Percentiles rank a stretch among this genome's conserved stretches.
phyloP scores from a whole-genome alignment of 768 basidiomycete genomes.

The Suillus occidentalis region DNA sequence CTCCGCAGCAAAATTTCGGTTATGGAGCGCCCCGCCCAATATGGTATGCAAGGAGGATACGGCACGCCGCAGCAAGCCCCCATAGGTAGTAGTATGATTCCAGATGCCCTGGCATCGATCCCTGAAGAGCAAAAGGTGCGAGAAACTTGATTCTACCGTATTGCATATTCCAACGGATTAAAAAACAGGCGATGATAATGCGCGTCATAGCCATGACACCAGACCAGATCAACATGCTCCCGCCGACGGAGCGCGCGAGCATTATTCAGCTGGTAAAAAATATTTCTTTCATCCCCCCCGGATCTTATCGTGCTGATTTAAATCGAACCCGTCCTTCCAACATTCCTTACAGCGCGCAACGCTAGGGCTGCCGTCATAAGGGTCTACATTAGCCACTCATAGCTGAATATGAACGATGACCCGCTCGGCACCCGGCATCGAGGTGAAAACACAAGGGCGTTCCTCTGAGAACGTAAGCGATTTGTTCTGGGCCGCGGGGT shows the following conservation, averaged over 20 bases:
- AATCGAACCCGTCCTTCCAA: conserved; percentile 22
- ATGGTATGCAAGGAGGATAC: conserved; percentile 18
- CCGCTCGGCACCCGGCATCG: background rate
- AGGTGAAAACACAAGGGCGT: background rate
- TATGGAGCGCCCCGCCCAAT: conserved; percentile 13
- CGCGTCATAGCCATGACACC: conserved; percentile 80
- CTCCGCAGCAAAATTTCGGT: conserved; percentile 25
- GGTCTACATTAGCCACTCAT: conserved; percentile 1
- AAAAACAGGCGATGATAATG: conserved; percentile 64
- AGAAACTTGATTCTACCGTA: too few species aligned
- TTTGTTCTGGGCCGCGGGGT: background rate
- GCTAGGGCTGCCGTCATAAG: conserved; percentile 30
- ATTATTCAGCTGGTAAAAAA: conserved; percentile 77
- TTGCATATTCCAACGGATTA: background rate
- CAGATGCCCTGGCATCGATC: conserved; percentile 56
- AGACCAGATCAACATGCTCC: conserved; percentile 77
- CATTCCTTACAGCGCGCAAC: conserved; percentile 29
- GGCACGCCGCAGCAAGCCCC: conserved; percentile 18
- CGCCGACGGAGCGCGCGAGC: conserved; percentile 69
- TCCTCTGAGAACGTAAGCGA: background rate
- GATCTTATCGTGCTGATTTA: conserved; percentile 28
- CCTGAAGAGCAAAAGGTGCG: conserved; percentile 66
- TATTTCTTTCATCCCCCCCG: background rate
- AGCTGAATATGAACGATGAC: background rate
- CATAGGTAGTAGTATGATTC: conserved; percentile 30